phyloP scores from a whole-genome alignment of 768 basidiomycete species.

The Tubosaeta sp. region DNA sequence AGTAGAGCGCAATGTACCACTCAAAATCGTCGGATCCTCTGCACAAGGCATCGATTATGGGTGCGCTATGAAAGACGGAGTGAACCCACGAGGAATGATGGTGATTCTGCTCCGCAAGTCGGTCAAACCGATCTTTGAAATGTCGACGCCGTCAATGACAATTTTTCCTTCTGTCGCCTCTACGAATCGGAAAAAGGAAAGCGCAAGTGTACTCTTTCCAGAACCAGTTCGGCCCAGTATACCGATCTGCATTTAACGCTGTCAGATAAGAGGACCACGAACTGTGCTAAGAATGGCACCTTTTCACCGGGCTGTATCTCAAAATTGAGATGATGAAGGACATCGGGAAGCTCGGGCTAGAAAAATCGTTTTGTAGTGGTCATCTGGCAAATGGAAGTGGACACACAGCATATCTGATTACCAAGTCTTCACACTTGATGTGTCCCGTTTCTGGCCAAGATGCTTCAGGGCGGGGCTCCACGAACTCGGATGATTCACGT shows the following conservation, averaged over 20 bases:
- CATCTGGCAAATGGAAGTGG: conserved; percentile 2
- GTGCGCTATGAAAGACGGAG: neutral
- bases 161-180: conserved; percentile 77
- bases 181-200: conserved; percentile 89
- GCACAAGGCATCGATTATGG: conserved; percentile 3
- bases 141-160: conserved; percentile 73
- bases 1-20: conserved; percentile 74
- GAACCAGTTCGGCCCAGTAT: conserved; percentile 68
- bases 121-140: conserved; percentile 72
- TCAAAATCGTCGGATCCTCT: conserved; percentile 90
- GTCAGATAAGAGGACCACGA: neutral
- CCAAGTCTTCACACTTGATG: conserved; percentile 68
- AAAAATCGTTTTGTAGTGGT: neutral
- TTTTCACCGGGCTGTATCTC: conserved; percentile 72
- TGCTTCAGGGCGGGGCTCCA: conserved; percentile 78
- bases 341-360: conserved; percentile 82
- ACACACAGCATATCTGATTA: conserved; percentile 73
- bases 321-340: conserved; percentile 77
- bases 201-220: conserved; percentile 77
- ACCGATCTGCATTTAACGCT: conserved; percentile 44
- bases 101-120: conserved; percentile 77
- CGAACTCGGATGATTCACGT: conserved; percentile 76
- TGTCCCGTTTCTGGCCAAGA: conserved; percentile 75
- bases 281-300: conserved; percentile 31
- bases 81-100: conserved; percentile 62